Conservation (phyloP, 169 alveolate species). For the Plasmodium inui region DNA sequence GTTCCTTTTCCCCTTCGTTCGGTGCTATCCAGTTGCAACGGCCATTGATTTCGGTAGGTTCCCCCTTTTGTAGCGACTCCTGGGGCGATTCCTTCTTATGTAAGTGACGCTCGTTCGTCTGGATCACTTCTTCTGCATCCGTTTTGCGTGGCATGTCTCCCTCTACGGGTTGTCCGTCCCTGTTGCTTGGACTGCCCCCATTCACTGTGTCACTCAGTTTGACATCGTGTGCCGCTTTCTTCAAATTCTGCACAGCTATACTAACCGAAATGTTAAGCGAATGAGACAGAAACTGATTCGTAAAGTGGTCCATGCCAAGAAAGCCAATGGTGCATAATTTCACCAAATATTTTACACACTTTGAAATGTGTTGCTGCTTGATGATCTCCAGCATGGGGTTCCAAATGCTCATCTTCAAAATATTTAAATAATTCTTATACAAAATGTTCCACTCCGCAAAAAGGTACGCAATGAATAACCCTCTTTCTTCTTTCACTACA, state of each 20-base stretch:
- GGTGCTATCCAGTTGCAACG: neutral
- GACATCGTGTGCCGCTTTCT: neutral
- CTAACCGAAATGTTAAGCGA: conserved; percentile 54
- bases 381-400: conserved; percentile 19
- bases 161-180: neutral
- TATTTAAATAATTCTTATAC: conserved; percentile 63
- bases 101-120: neutral
- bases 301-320: conserved; percentile 46
- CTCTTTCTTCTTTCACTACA: conserved; percentile 39
- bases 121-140: neutral
- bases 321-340: conserved; percentile 41
- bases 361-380: conserved; percentile 50
- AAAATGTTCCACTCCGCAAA: conserved; percentile 73
- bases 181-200: neutral
- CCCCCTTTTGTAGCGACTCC: neutral
- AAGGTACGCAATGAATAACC: conserved; percentile 39
- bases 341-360: conserved; percentile 44
- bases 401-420: conserved; percentile 31
- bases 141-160: neutral
- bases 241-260: conserved; percentile 59
- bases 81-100: neutral
- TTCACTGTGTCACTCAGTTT: neutral
- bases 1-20: neutral
- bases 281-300: conserved; percentile 34
- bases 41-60: neutral